phyloP scores from a whole-genome alignment of 441 rosid species.

The Flueggea neowawraea region DNA sequence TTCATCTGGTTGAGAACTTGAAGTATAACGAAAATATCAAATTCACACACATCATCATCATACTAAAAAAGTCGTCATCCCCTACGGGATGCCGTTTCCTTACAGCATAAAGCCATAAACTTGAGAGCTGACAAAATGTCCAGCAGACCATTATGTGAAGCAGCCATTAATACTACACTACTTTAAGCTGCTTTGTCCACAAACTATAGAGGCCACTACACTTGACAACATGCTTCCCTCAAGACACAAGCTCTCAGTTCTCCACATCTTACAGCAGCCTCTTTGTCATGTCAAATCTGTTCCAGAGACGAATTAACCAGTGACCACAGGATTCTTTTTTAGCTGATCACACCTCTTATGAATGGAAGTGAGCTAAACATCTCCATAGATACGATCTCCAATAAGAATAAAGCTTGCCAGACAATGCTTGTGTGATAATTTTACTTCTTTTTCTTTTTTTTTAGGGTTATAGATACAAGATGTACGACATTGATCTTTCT shows the following conservation, averaged over 20 bases:
- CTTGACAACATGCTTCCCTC: conserved; percentile 33
- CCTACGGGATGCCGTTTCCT: conserved; percentile 23
- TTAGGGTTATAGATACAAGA: background rate
- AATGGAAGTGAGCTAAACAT: too few species aligned
- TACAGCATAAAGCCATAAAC: conserved; percentile 27
- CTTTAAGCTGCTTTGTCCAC: conserved; percentile 22
- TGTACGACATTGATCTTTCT: conserved; percentile 2
- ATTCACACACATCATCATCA: conserved; percentile 35
- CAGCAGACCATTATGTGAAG: conserved; percentile 24
- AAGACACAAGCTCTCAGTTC: conserved; percentile 16
- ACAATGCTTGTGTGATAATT: too few species aligned
- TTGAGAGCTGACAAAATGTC: conserved; percentile 26
- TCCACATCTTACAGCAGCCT: background rate
- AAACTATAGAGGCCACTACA: conserved; percentile 31
- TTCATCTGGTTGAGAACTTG: conserved; percentile 32
- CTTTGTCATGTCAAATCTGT: conserved; percentile 1
- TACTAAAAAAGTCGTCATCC: conserved; percentile 34
- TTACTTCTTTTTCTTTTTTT: too few species aligned
- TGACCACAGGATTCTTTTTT: background rate
- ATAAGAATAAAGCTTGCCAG: background rate
- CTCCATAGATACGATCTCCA: background rate
- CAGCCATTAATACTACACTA: conserved; percentile 18
- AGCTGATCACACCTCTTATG: background rate
- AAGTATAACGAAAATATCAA: conserved; percentile 21
- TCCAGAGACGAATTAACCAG: background rate